Conservation (phyloP, 164 flowering plant species). For the Hamamelis virginiana region DNA sequence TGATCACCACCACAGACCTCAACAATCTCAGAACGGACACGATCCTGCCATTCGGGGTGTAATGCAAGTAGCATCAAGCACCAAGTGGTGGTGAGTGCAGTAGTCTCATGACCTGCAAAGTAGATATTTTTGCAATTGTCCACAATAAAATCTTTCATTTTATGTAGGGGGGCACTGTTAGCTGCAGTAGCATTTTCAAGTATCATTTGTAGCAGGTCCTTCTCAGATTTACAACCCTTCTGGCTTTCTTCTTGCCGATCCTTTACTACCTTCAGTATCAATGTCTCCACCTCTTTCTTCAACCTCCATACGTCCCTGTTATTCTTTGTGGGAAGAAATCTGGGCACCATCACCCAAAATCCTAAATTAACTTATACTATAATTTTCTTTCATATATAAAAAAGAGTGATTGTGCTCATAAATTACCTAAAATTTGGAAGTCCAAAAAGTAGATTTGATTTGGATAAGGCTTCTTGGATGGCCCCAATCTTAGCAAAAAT, state of each 20-base stretch:
- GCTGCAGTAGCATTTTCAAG: background rate
- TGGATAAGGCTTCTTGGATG: slow-evolving; percentile 8
- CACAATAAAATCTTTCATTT: slow-evolving; percentile 17
- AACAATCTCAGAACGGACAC: slow-evolving; percentile 24
- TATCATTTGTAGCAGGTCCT: slow-evolving; percentile 12
- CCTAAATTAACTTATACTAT: too few relatives aligned
- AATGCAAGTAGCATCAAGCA: slow-evolving; percentile 30
- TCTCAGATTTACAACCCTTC: background rate
- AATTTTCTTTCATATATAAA: too few relatives aligned
- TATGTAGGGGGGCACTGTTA: background rate
- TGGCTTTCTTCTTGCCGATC: slow-evolving; percentile 5
- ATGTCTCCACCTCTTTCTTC: slow-evolving; percentile 7
- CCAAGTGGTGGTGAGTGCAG: slow-evolving; percentile 29
- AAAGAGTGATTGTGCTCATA: background rate
- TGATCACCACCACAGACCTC: slow-evolving; percentile 17
- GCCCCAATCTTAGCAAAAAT: slow-evolving; percentile 8
- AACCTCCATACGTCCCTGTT: slow-evolving; percentile 10
- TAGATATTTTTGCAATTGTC: slow-evolving; percentile 27
- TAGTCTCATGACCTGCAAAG: slow-evolving; percentile 14
- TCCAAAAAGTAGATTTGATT: slow-evolving; percentile 9
- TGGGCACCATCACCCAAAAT: background rate
- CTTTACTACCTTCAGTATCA: slow-evolving; percentile 10
- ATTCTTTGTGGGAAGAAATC: background rate
- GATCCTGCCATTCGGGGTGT: slow-evolving; percentile 32
- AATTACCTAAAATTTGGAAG: slow-evolving; percentile 7